Base-by-base conservation (phyloP, 805 yeast genomes). In the Hanseniaspora mollemarum region DNA sequence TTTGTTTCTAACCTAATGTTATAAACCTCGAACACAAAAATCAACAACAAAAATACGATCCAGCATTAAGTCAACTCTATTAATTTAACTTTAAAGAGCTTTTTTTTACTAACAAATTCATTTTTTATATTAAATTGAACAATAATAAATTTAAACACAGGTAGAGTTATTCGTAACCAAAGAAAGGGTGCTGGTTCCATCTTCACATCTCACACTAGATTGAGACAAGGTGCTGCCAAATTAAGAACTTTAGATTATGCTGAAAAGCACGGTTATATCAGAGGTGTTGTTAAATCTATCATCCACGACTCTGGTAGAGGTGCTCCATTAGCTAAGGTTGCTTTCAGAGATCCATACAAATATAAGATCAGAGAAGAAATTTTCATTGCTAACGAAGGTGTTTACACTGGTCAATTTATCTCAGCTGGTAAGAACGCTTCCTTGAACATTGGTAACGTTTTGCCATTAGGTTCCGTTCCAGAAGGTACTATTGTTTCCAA, bases 121-220 rank as follows among this genome's bases (percentile, higher is more conserved):
- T 33, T 21, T 39, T 36, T 31, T 16, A 18, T 46, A 28, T 28
- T 38, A 33, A 37, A n/a, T n/a, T n/a, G 31, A 36, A 38, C 36
- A 36, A 4, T 22, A 41, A 44, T 35, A 8, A 18, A 32, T 19
- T 54, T 57, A 51, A 36, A 25, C 51, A 66, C 67, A 80, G 95
- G 95, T 85, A 87, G 97, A 83, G 99, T 92, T 78, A 92, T 92
- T 81, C 94, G 98, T 80, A 92, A 92, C 83, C 99, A 92, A 83
- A 88, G 99, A 87, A 92, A 92, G 81, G 97, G 97, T 84, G 95
- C 96, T 76, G 97, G 98, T 73, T 90, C 97, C 70, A 87, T 92
- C 82, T 92, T 92, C 87, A 83, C 94, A 73, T 82, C 98, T 70
- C 95, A 90, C 92, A 90, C 97, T 81, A 90, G 97, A 78, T 86